phyloP scores from a whole-genome alignment of 768 basidiomycete genomes.

The Amanita polypyramis region DNA sequence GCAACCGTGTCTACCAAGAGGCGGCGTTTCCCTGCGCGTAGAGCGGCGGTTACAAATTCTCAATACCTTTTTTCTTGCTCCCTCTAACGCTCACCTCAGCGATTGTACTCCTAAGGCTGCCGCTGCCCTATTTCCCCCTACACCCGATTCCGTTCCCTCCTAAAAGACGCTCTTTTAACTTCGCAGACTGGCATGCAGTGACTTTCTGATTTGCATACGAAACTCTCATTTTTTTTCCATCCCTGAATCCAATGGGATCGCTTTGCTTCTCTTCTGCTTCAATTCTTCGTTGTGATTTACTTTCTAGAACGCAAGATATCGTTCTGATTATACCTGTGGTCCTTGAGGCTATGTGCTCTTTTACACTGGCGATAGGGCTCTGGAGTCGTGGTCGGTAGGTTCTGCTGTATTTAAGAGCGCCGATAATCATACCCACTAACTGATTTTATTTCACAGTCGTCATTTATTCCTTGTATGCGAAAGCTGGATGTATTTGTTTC shows the following conservation, averaged over 20 bases:
- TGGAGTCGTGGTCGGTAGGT: slow-evolving; percentile 40
- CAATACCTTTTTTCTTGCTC: no score
- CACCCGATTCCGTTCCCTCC: no score
- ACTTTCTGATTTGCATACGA: background rate
- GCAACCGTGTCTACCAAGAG: no score
- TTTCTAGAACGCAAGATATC: slow-evolving; percentile 34
- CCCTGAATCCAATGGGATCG: slow-evolving; percentile 29
- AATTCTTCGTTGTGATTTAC: slow-evolving; percentile 59
- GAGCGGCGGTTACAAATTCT: no score
- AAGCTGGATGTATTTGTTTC: slow-evolving; percentile 46
- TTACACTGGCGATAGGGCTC: slow-evolving; percentile 39
- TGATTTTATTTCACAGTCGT: slow-evolving; percentile 23
- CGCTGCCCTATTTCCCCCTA: no score
- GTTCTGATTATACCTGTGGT: slow-evolving; percentile 52
- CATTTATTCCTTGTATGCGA: slow-evolving; percentile 55
- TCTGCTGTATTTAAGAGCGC: background rate
- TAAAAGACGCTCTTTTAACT: background rate
- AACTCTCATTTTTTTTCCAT: background rate
- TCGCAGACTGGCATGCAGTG: background rate
- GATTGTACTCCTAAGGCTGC: no score
- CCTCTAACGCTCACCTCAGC: no score
- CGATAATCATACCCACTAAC: background rate
- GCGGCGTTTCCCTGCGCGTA: no score
- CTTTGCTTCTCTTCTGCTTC: slow-evolving; percentile 62
- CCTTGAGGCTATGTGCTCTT: slow-evolving; percentile 51